These are phyloP conservation scores for Fusarium sp. DNA, from an alignment of 2,329 filamentous ascomycete genomes.

Conservation along the genomic window DNA sequence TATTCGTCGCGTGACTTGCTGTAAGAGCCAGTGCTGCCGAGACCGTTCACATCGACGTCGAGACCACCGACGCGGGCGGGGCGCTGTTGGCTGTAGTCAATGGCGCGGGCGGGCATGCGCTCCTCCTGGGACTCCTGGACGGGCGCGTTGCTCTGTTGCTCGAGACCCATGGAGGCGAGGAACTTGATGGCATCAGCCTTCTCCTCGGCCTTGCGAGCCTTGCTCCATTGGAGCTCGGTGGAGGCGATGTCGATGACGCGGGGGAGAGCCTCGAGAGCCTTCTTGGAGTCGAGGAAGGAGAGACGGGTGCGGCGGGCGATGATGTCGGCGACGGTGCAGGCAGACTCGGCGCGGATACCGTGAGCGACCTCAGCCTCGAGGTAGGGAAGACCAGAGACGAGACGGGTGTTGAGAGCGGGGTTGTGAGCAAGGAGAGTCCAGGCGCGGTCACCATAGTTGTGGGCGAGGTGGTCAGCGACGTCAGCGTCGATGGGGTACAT, in stretches of 20 bases:
- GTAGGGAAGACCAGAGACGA: constrained; percentile 76
- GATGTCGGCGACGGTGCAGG: constrained; percentile 77
- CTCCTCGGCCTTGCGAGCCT: constrained; percentile 65
- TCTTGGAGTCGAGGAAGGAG: constrained; percentile 81
- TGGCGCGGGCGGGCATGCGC: constrained; percentile 20
- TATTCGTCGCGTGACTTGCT: constrained; percentile 29
- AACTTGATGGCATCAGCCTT: constrained; percentile 66
- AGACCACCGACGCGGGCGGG: constrained; percentile 26
- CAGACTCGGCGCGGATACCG: constrained; percentile 78
- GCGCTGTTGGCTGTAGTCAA: constrained; percentile 8
- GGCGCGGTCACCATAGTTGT: constrained; percentile 66
- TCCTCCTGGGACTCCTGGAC: constrained; percentile 15
- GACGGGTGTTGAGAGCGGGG: constrained; percentile 66
- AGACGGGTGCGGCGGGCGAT: constrained; percentile 77
- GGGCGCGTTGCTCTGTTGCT: constrained; percentile 35
- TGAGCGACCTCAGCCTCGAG: constrained; percentile 80
- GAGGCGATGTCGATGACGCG: constrained; percentile 78
- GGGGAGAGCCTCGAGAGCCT: constrained; percentile 75
- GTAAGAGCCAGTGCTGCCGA: constrained; percentile 21
- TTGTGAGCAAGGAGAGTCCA: constrained; percentile 75
- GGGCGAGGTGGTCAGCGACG: constrained; percentile 57
- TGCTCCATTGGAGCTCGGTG: constrained; percentile 74
- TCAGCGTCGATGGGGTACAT: constrained; percentile 55
- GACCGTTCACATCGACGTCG: constrained; percentile 32
- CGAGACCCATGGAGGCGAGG: constrained; percentile 60